A percentile compares a stretch with the other conserved stretches of the same genome.
These are phyloP conservation scores for Wickerhamiella parazyma DNA, from an alignment of 805 yeast species.

Conservation along the genomic window DNA sequence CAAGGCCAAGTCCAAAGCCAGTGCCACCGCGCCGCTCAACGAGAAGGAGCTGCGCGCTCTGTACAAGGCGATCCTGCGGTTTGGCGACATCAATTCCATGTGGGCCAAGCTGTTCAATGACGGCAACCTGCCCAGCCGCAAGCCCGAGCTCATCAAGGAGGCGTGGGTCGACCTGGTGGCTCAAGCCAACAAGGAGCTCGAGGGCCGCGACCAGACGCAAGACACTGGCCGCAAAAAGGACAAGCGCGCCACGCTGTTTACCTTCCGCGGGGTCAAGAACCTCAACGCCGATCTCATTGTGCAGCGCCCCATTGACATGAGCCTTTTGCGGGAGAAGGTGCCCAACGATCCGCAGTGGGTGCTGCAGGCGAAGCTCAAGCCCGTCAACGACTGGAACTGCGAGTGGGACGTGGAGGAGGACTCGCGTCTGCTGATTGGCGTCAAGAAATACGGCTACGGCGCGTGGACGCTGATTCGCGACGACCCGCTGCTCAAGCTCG, in stretches of 20 bases:
- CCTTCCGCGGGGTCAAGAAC: slow-evolving; percentile 73
- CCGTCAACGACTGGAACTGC: slow-evolving; percentile 83
- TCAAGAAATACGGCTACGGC: slow-evolving; percentile 87
- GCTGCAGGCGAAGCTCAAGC: slow-evolving; percentile 52
- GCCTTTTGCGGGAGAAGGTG: slow-evolving; percentile 41
- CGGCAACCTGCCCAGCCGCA: slow-evolving; percentile 74
- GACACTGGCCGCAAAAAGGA: slow-evolving; percentile 49
- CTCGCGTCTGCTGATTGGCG: slow-evolving; percentile 74
- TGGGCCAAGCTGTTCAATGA: slow-evolving; percentile 85
- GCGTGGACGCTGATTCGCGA: slow-evolving; percentile 91
- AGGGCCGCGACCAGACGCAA: slow-evolving; percentile 29
- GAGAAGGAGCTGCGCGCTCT: slow-evolving; percentile 81
- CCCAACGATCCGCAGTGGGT: slow-evolving; percentile 46
- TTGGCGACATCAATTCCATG: slow-evolving; percentile 58
- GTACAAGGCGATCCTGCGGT: slow-evolving; percentile 65
- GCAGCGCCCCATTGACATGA: slow-evolving; percentile 76
- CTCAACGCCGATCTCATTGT: slow-evolving; percentile 81
- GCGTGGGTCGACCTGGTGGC: slow-evolving; percentile 61
- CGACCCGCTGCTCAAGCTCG: slow-evolving; percentile 79
- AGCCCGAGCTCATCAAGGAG: slow-evolving; percentile 61
- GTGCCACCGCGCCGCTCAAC: slow-evolving; percentile 44
- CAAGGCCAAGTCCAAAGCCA: slow-evolving; percentile 23
- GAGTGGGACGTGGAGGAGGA: slow-evolving; percentile 78
- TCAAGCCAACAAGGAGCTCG: slow-evolving; percentile 46
- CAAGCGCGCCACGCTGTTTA: slow-evolving; percentile 79